Conservation (phyloP, 1,284 basidiomycete genomes). For the Flammula alnicola region DNA sequence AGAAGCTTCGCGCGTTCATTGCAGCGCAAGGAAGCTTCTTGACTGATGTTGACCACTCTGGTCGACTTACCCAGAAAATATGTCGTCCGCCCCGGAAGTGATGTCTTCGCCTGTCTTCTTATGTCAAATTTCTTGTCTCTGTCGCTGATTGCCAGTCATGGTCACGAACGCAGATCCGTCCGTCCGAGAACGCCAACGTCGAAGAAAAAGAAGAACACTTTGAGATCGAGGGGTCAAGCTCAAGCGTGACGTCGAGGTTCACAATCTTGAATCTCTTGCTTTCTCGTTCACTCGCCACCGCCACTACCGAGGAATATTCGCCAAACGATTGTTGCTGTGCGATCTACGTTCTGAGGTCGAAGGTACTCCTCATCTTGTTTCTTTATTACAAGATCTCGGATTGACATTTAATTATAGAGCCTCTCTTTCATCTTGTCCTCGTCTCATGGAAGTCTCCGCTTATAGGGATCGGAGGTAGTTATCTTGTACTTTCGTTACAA, state of each 20-base stretch:
- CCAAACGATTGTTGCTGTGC: too few relatives aligned
- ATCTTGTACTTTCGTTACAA: background rate
- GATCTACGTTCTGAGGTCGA: background rate
- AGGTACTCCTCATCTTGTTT: background rate
- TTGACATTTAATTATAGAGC: background rate
- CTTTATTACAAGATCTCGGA: background rate
- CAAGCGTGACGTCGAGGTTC: background rate
- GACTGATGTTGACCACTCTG: too few relatives aligned
- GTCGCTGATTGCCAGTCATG: background rate
- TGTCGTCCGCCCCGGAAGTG: background rate
- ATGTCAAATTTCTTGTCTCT: background rate
- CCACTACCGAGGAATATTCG: conserved; percentile 1
- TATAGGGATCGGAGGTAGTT: too few relatives aligned
- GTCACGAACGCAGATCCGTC: background rate
- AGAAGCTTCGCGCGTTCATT: too few relatives aligned
- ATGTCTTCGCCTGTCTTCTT: too few relatives aligned
- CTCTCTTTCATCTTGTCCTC: too few relatives aligned
- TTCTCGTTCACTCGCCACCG: conserved; percentile 10
- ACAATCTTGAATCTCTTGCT: conserved; percentile 1
- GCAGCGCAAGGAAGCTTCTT: too few relatives aligned
- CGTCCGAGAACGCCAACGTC: background rate
- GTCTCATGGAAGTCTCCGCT: too few relatives aligned
- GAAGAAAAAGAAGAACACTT: background rate
- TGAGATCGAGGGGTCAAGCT: background rate
- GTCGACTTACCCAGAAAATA: background rate